Base-by-base conservation (phyloP, 2,329 filamentous ascomycete species). In the Pseudocercospora cruenta region DNA sequence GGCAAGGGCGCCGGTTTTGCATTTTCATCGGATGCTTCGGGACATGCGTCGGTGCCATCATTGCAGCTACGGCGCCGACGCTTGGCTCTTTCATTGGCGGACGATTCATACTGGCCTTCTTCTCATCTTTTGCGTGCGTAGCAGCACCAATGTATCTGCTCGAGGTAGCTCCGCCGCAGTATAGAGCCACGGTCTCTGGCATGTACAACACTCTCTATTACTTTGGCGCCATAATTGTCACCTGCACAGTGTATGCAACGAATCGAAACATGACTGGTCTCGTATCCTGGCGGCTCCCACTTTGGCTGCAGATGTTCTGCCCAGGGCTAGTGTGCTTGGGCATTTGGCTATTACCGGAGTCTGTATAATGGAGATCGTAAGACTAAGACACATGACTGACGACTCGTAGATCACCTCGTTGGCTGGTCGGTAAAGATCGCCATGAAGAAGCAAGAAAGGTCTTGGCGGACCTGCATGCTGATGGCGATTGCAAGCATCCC, bases 1-100 rank as follows among this genome's bases (percentile, higher is more conserved):
- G 78, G 77, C 75, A 79, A 8, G 83, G 83, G 1, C 77, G 82
- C 21, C 79, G 77, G 3, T 75, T 76, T 64, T 79, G 80, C 19
- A 80, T 84, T 26, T 81, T 79, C 64, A 77, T 82, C 45, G 83
- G 79, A 1, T 76, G 78, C 12, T 24, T 62, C 21, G 60, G 60
- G 3, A 71, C 73, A 22, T 65, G 70, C 33, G 55, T 75, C 2
- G 73, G 72, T 10, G 70, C 73, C 9, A 67, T 73, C 19, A 61
- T 75, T 8, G 74, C 72, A 2, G 58, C 72, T 6, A 72, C 71
- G 21, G 71, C 73, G 14, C 70, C 45, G 24, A 72, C 68, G 4
- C 59, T 74, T 14, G 64, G 70, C 1, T 66, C 64, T 28, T 74
- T 74, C 67, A 74, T 75, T 36, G 73, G 69, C n/a, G 73, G 73